phyloP scores from a whole-genome alignment of 768 basidiomycete genomes.

The Lactifluus volemus region DNA sequence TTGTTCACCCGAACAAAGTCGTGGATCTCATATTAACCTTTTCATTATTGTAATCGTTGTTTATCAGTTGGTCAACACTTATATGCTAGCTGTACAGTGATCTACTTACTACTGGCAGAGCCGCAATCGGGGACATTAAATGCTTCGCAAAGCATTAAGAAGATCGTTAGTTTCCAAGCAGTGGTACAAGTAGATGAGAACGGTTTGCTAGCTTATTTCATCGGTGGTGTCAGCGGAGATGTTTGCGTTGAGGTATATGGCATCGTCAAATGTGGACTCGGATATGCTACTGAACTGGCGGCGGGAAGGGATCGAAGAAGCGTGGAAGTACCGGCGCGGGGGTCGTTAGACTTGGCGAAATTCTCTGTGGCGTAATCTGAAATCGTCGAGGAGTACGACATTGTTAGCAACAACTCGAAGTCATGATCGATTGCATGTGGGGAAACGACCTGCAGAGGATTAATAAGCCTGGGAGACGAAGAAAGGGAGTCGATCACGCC shows the following conservation, averaged over 20 bases:
- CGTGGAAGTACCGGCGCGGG: slow-evolving; percentile 41
- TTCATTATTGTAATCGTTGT: too few species aligned
- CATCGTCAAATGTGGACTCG: slow-evolving; percentile 42
- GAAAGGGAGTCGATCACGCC: slow-evolving; percentile 21
- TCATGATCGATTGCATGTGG: slow-evolving; percentile 31
- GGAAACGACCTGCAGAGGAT: not conserved
- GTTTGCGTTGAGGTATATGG: slow-evolving; percentile 47
- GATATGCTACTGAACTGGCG: slow-evolving; percentile 25
- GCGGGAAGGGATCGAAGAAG: slow-evolving; percentile 38
- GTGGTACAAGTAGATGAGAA: too few species aligned
- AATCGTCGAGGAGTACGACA: slow-evolving; percentile 33
- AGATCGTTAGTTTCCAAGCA: too few species aligned
- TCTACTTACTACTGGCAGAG: too few species aligned
- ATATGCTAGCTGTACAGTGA: too few species aligned
- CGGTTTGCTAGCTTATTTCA: slow-evolving; percentile 21
- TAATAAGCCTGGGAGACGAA: slow-evolving; percentile 9
- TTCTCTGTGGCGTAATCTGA: slow-evolving; percentile 17
- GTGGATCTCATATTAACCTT: too few species aligned
- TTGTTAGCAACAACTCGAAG: slow-evolving; percentile 30
- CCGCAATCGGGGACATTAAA: too few species aligned
- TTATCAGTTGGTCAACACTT: too few species aligned
- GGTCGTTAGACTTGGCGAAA: slow-evolving; percentile 31
- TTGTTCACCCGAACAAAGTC: too few species aligned
- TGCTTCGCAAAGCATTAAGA: too few species aligned
- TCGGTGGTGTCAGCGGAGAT: slow-evolving; percentile 32